Percentiles rank a stretch among this genome's conserved stretches.
Conservation (phyloP, 2,329 filamentous ascomycete species). For the Cordyceps tenuipes region DNA sequence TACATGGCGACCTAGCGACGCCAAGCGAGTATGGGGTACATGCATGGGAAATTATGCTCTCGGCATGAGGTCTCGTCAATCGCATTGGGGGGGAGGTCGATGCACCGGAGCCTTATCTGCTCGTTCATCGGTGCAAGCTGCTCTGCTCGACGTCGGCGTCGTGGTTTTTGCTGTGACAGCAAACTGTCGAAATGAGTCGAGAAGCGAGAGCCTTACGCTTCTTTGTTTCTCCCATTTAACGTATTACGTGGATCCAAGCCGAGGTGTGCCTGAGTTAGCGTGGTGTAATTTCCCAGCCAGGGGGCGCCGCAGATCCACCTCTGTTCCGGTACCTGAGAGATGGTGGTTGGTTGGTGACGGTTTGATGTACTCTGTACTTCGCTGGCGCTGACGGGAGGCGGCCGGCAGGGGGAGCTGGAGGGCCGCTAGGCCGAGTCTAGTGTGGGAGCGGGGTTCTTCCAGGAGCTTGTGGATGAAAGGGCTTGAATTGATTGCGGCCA, state of each 20-base stretch:
- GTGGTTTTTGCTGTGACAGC: too few relatives aligned
- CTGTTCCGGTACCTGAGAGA: not conserved
- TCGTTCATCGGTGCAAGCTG: not conserved
- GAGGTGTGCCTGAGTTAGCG: conserved; percentile 4
- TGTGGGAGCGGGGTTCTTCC: not conserved
- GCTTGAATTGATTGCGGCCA: not conserved
- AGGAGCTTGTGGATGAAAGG: not conserved
- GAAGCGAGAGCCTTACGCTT: too few relatives aligned
- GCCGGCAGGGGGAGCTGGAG: not conserved
- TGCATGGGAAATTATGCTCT: not conserved
- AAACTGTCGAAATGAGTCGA: too few relatives aligned
- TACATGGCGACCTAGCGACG: not conserved
- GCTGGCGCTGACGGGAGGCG: not conserved
- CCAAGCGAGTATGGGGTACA: not conserved
- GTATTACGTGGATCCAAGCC: not conserved
- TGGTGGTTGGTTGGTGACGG: not conserved
- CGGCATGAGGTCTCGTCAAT: not conserved
- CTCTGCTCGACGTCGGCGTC: too few relatives aligned
- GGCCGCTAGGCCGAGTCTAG: not conserved
- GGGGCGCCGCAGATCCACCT: not conserved
- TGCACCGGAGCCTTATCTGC: not conserved
- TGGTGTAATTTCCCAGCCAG: conserved; percentile 5
- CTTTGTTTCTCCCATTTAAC: not conserved
- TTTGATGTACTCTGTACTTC: not conserved
- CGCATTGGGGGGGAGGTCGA: not conserved